Evolutionary conservation across 2,329 filamentous ascomycete species (phyloP).

Genomic region (Knoxdaviesia capensis): DNA sequence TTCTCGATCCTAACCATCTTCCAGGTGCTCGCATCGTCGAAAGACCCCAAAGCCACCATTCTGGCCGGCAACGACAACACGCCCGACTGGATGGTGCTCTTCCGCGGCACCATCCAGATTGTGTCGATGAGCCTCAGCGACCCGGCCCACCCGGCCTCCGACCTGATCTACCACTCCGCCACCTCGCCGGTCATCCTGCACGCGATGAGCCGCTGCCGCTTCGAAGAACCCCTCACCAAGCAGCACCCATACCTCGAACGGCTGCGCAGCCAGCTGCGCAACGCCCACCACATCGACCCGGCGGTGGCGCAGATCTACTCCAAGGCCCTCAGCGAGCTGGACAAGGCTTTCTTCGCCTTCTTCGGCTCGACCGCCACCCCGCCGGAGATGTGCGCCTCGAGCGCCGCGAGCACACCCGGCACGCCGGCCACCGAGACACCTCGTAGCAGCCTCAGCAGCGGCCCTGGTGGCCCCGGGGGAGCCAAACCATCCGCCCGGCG

Average conservation of each 20-base stretch:
- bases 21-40: conserved; percentile 11
- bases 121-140: not conserved
- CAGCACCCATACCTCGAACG: conserved; percentile 7
- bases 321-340: conserved; percentile 13
- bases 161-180: too few relatives aligned
- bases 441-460: too few relatives aligned
- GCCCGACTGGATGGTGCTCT: conserved; percentile 2
- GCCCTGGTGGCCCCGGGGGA: not conserved
- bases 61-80: conserved; percentile 1
- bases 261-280: conserved; percentile 8
- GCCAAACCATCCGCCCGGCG: not conserved
- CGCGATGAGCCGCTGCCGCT: too few relatives aligned
- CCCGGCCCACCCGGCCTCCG: too few relatives aligned
- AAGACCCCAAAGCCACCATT: conserved; percentile 10
- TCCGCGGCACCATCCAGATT: conserved; percentile 2
- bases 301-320: conserved; percentile 10
- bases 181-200: too few relatives aligned
- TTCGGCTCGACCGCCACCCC: conserved; percentile 1
- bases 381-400: not conserved
- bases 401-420: not conserved
- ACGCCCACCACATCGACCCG: conserved; percentile 1
- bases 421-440: too few relatives aligned
- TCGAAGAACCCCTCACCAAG: not conserved
- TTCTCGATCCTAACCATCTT: conserved; percentile 15
- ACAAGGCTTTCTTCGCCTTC: conserved; percentile 11